Conservation (phyloP, 805 yeast genomes). For the Pichia occidentalis region DNA sequence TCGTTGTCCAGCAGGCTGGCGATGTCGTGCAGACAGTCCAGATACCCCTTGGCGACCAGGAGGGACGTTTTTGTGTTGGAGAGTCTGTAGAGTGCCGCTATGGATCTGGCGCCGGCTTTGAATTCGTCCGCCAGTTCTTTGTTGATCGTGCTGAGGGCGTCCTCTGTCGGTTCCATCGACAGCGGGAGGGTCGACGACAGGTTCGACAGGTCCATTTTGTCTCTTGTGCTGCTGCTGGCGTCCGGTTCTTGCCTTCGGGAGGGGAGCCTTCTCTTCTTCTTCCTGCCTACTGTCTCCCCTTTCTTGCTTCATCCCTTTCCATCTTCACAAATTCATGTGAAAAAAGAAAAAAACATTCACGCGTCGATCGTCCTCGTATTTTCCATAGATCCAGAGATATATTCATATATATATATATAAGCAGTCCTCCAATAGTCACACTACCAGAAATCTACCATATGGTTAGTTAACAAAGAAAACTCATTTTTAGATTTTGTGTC, state of each 20-base stretch:
- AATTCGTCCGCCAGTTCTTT: constrained; percentile 55
- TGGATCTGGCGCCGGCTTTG: constrained; percentile 64
- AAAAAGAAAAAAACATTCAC: too few relatives aligned
- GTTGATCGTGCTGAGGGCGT: constrained; percentile 41
- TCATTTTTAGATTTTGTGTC: too few relatives aligned
- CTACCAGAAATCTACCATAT: too few relatives aligned
- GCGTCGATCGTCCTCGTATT: too few relatives aligned
- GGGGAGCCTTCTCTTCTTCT: neutral
- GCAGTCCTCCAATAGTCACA: too few relatives aligned
- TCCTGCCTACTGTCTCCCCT: neutral
- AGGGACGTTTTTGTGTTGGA: constrained; percentile 47
- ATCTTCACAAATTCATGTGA: too few relatives aligned
- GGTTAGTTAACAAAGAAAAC: too few relatives aligned
- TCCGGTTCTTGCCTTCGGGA: neutral
- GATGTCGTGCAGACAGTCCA: constrained; percentile 55
- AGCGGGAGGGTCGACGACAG: constrained; percentile 50
- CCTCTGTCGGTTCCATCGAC: constrained; percentile 41
- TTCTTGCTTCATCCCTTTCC: neutral
- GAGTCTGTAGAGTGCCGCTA: constrained; percentile 58
- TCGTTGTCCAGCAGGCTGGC: constrained; percentile 19
- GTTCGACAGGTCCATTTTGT: constrained; percentile 55
- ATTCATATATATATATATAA: too few relatives aligned
- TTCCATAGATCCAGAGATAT: too few relatives aligned
- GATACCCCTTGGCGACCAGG: constrained; percentile 49
- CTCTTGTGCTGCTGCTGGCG: neutral